Evolutionary conservation across 2,329 filamentous ascomycete genomes (phyloP).

Genomic region (Xylogone sp.): DNA sequence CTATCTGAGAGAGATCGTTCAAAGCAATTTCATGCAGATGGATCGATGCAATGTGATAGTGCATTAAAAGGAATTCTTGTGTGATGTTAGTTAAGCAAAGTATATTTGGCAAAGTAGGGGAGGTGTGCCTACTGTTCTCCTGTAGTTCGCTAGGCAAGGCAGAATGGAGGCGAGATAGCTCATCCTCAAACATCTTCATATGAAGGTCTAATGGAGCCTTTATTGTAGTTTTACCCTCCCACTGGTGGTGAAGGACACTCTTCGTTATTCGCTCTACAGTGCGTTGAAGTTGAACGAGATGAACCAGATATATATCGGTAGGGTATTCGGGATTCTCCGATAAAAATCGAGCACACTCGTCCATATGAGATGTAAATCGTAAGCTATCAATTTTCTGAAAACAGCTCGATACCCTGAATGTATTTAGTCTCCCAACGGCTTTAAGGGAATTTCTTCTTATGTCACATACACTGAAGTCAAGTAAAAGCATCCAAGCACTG

Average conservation of each 20-base stretch:
- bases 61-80: slow-evolving; percentile 5
- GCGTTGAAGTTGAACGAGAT: not conserved
- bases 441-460: not conserved
- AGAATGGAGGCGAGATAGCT: not conserved
- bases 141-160: not conserved
- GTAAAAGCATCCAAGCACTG: slow-evolving; percentile 2
- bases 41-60: slow-evolving; percentile 3
- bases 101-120: not conserved
- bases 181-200: not conserved
- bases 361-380: not conserved
- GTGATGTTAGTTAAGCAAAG: not conserved
- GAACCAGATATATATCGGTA: not conserved
- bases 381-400: slow-evolving; percentile 1
- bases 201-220: not conserved
- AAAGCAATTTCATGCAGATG: slow-evolving; percentile 3
- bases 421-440: not conserved
- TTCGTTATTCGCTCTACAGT: not conserved
- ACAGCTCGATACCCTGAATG: not conserved
- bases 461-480: not conserved
- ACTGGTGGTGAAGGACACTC: not conserved
- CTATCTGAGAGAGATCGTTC: not conserved
- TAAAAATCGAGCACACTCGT: not conserved
- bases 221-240: not conserved
- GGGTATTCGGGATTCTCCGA: not conserved
- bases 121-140: not conserved